Base-by-base conservation (phyloP, 2,329 filamentous ascomycete genomes). In the Sporothrix brasiliensis region DNA sequence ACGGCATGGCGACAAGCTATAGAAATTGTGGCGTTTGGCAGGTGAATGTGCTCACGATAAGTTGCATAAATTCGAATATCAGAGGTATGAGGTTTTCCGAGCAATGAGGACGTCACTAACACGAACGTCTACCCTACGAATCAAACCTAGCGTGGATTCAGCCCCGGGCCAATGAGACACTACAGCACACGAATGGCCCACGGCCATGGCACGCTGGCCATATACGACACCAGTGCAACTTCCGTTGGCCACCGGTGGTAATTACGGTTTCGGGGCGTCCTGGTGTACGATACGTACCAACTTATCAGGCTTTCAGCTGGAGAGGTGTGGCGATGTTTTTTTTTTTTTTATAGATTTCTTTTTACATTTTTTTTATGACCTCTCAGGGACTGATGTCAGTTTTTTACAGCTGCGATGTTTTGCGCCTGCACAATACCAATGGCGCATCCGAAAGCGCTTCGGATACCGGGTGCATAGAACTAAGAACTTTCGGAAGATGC, bases 1-100 rank as follows among this genome's bases (percentile, higher is more conserved):
- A 71, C 44, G 68, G 72, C 72, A 73, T 70, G 13, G 19, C 27
- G 54, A n/a, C 21, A 47, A 6, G 41, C 13, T 54, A 34, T n/a
- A 6, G n/a, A 41, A 21, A 24, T 10, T 39, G 49, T 21, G 14
- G 41, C 19, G 30, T 34, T 52, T 53, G 30, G 49, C 7, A 13
- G 21, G 49, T 41, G 34, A 27, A 27, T 9, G 58, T 10, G 58
- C 58, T 16, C 61, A 50, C 61, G 27, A 50, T 13, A 34, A 50
- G 10, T 4, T 47, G n/a, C 39, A 34, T 34, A 34, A 34, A 34
- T 34, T 34, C 34, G 34, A 9, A 34, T 34, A 34, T 2, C 34
- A 34, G 34, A 34, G 34, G 34, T 34, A 34, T 34, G 34, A 34
- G 7, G 34, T 7, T 34, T 9, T 34, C 34, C 34, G 34, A 39